phyloP scores from a whole-genome alignment of 1,139 yeast species.

The Yamadazyma blattariae region DNA sequence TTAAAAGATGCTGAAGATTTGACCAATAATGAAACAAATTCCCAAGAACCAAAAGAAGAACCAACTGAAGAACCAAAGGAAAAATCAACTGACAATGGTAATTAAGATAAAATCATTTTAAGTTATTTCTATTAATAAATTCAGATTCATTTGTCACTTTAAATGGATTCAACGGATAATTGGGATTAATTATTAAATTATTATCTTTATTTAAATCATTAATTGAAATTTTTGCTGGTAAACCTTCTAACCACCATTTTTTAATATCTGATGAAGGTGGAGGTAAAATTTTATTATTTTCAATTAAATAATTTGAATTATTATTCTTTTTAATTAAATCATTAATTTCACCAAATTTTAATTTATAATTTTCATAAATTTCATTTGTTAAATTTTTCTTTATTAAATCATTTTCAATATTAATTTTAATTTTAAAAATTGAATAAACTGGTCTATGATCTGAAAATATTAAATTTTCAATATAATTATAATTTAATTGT shows the following conservation, averaged over 20 bases:
- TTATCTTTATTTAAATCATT: slow-evolving; percentile 35
- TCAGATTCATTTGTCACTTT: slow-evolving; percentile 33
- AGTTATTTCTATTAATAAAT: slow-evolving; percentile 21
- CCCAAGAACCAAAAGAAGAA: not conserved
- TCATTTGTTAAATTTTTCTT: slow-evolving; percentile 57
- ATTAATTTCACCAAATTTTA: slow-evolving; percentile 42
- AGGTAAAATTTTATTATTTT: slow-evolving; percentile 48
- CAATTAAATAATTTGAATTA: slow-evolving; percentile 24
- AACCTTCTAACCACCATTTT: slow-evolving; percentile 91
- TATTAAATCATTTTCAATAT: slow-evolving; percentile 63
- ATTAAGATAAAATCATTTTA: too few relatives aligned
- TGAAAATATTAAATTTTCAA: slow-evolving; percentile 63
- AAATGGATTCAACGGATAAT: slow-evolving; percentile 71
- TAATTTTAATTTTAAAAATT: slow-evolving; percentile 62
- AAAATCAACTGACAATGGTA: too few relatives aligned
- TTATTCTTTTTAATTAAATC: slow-evolving; percentile 33
- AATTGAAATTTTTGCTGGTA: slow-evolving; percentile 64
- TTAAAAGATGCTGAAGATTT: slow-evolving; percentile 37
- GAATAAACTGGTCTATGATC: slow-evolving; percentile 96
- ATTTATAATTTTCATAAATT: slow-evolving; percentile 56
- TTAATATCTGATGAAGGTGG: slow-evolving; percentile 81
- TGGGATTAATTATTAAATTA: slow-evolving; percentile 58
- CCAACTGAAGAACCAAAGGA: too few relatives aligned
- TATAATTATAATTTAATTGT: slow-evolving; percentile 65
- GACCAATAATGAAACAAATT: slow-evolving; percentile 5